Evolutionary conservation across 306 rosid species (phyloP).

Genomic region (Vachellia collinsii): DNA sequence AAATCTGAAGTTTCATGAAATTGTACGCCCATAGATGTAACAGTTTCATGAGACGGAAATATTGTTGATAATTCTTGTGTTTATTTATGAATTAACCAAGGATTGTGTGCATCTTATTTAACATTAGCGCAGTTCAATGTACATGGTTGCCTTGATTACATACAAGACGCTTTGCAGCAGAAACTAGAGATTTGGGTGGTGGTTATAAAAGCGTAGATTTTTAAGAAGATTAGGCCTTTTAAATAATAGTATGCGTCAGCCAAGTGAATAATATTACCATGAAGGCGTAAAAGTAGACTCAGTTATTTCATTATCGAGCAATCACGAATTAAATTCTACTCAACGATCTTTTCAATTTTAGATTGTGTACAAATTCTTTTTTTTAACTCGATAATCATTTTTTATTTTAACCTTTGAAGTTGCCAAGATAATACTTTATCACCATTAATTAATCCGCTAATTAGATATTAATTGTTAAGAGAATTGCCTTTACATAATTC

Average conservation of each 20-base stretch:
- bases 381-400: background rate
- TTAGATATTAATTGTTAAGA: too few relatives aligned
- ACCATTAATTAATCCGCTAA: too few relatives aligned
- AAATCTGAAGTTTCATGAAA: background rate
- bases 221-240: background rate
- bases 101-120: conserved; percentile 45
- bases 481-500: background rate
- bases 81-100: conserved; percentile 45
- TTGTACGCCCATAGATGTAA: background rate
- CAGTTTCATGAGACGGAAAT: background rate
- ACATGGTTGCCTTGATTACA: conserved; percentile 42
- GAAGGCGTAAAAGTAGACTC: background rate
- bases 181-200: background rate
- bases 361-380: background rate
- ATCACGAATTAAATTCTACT: background rate
- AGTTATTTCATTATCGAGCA: background rate
- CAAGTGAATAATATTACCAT: background rate
- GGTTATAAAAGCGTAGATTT: background rate
- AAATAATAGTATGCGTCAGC: background rate
- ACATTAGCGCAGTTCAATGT: conserved; percentile 52
- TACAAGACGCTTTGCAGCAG: conserved; percentile 17
- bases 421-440: too few relatives aligned
- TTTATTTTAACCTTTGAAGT: background rate
- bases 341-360: background rate
- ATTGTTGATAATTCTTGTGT: background rate